Conservation (phyloP, 257 asterid species). For the Ligustrum vulgare region DNA sequence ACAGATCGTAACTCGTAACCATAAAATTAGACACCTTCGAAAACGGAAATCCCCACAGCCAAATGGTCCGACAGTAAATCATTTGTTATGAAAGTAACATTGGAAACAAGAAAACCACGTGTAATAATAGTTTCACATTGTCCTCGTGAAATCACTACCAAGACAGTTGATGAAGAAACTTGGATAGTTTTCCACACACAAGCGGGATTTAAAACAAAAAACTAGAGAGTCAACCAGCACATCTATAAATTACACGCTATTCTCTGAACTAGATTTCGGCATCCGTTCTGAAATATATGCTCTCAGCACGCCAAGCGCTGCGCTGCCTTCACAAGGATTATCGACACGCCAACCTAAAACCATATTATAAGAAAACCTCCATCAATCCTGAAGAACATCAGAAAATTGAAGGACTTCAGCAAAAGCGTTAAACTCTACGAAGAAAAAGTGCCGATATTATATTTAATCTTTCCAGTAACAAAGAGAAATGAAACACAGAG, state of each 20-base stretch:
- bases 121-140: too few species aligned
- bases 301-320: background rate
- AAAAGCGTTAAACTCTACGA: background rate
- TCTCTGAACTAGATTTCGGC: background rate
- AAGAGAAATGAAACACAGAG: background rate
- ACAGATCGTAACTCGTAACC: too few species aligned
- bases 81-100: too few species aligned
- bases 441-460: background rate
- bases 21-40: too few species aligned
- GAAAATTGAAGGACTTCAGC: background rate
- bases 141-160: too few species aligned
- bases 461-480: background rate
- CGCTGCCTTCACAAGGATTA: background rate
- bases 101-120: too few species aligned
- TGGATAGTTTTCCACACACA: too few species aligned
- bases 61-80: too few species aligned
- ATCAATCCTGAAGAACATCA: background rate
- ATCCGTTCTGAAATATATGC: too few species aligned
- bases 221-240: background rate
- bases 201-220: background rate
- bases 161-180: too few species aligned
- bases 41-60: too few species aligned
- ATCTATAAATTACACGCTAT: background rate
- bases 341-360: background rate
- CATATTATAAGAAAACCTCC: background rate